Percentiles rank a stretch among this genome's conserved stretches.
phyloP scores from a whole-genome alignment of 176 grass and related monocot genomes.

The Oropetium thomaeum region DNA sequence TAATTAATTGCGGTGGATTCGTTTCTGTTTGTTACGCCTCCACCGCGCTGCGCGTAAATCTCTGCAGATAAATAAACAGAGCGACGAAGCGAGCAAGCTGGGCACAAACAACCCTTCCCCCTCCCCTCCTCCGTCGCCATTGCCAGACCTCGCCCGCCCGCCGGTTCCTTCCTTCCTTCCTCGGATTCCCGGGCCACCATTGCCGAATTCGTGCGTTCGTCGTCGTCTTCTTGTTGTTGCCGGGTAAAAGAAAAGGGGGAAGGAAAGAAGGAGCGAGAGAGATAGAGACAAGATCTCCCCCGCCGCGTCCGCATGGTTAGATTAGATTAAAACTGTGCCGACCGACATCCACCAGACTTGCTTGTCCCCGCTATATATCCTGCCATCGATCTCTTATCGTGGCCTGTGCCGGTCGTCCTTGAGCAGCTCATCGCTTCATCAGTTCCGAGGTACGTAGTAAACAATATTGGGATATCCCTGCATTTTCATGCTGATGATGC shows the following conservation, averaged over 20 bases:
- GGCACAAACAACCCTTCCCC: neutral
- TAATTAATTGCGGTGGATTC: neutral
- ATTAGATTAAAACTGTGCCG: neutral
- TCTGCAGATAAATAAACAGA: neutral
- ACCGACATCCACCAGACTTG: neutral
- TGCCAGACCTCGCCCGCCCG: neutral
- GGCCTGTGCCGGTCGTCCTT: neutral
- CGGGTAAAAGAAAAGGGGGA: no score
- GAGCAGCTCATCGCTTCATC: neutral
- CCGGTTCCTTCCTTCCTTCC: neutral
- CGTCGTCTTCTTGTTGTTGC: neutral
- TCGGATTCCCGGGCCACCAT: neutral
- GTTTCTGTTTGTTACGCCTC: neutral
- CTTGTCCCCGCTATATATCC: neutral
- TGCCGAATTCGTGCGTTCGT: neutral
- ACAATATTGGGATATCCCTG: neutral
- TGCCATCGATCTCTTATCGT: neutral
- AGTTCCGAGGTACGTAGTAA: neutral
- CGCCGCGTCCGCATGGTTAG: neutral
- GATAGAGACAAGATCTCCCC: neutral
- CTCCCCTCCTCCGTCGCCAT: neutral
- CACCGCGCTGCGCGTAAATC: neutral
- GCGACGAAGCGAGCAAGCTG: neutral
- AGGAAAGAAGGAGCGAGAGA: no score
- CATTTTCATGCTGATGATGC: no score